Percentiles rank a stretch among this genome's conserved stretches.
Conservation (phyloP, 768 basidiomycete genomes). For the Chalciporus sphaerocephalus region DNA sequence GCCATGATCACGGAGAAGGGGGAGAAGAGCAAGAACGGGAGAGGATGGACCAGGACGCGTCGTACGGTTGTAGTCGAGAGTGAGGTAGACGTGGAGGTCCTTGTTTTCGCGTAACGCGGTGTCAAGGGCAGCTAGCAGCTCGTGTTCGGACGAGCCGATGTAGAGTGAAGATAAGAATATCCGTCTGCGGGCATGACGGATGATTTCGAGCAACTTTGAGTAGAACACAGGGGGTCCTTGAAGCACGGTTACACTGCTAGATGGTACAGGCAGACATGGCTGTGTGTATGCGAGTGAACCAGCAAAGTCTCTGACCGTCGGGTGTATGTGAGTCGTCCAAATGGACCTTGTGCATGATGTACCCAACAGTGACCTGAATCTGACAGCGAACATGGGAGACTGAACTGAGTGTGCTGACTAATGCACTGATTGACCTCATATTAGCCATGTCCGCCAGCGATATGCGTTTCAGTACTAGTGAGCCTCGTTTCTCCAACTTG, state of each 20-base stretch:
- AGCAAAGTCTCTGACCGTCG: conserved; percentile 37
- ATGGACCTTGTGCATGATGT: conserved; percentile 21
- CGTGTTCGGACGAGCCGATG: conserved; percentile 72
- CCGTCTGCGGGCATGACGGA: conserved; percentile 68
- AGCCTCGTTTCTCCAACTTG: background rate
- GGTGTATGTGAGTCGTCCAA: conserved; percentile 29
- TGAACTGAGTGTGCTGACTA: too few species aligned
- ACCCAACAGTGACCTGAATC: background rate
- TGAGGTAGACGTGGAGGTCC: conserved; percentile 61
- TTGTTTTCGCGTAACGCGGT: conserved; percentile 55
- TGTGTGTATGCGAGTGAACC: conserved; percentile 36
- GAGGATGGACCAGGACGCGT: conserved; percentile 70
- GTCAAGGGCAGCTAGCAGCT: conserved; percentile 72
- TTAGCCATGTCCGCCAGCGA: too few species aligned
- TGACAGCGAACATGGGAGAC: conserved; percentile 18
- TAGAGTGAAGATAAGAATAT: conserved; percentile 91
- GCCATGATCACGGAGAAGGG: conserved; percentile 69
- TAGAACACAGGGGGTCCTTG: conserved; percentile 59
- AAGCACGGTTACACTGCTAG: conserved; percentile 51
- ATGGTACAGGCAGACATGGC: conserved; percentile 45
- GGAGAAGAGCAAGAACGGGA: conserved; percentile 62
- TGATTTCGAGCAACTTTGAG: conserved; percentile 53
- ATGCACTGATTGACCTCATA: background rate
- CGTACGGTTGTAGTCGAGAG: conserved; percentile 78
- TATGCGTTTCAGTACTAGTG: too few species aligned